Conservation (phyloP, 2,329 filamentous ascomycete species). For the Microsporum ferrugineum region DNA sequence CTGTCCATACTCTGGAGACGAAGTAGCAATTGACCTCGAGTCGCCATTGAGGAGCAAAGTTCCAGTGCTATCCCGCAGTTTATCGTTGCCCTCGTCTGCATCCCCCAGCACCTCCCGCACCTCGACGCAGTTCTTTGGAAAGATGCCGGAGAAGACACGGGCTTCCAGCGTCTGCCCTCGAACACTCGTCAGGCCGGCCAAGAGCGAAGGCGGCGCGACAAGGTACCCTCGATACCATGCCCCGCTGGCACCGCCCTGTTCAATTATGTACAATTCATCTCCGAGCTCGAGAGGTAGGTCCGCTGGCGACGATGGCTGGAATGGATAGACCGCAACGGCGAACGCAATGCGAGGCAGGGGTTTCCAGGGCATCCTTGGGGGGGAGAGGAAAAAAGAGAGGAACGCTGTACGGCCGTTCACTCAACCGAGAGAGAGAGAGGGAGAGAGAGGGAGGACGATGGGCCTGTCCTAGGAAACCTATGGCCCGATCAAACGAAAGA, state of each 20-base stretch:
- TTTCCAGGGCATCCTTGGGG: slow-evolving; percentile 77
- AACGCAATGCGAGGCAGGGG: slow-evolving; percentile 95
- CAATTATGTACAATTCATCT: slow-evolving; percentile 97
- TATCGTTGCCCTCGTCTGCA: slow-evolving; percentile 35
- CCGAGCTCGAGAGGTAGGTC: slow-evolving; percentile 95
- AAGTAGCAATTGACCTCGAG: slow-evolving; percentile 2
- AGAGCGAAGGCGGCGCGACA: slow-evolving; percentile 81
- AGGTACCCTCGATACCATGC: slow-evolving; percentile 94
- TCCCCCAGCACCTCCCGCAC: slow-evolving; percentile 85
- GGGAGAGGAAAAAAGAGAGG: background rate
- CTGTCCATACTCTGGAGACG: background rate
- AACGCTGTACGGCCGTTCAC: background rate
- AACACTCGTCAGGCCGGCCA: slow-evolving; percentile 79
- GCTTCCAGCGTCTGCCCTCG: slow-evolving; percentile 91
- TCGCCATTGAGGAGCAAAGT: slow-evolving; percentile 22
- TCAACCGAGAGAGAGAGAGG: background rate
- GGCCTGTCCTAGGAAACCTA: too few species aligned
- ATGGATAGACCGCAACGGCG: slow-evolving; percentile 91
- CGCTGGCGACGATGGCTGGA: slow-evolving; percentile 71
- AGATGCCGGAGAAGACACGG: slow-evolving; percentile 96
- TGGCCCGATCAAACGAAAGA: too few species aligned
- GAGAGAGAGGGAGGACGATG: too few species aligned
- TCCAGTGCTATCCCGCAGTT: slow-evolving; percentile 21
- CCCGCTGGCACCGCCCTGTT: slow-evolving; percentile 74
- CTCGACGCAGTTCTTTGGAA: slow-evolving; percentile 87